phyloP scores from a whole-genome alignment of 305 asterid genomes.

The Fraxinus velutina region DNA sequence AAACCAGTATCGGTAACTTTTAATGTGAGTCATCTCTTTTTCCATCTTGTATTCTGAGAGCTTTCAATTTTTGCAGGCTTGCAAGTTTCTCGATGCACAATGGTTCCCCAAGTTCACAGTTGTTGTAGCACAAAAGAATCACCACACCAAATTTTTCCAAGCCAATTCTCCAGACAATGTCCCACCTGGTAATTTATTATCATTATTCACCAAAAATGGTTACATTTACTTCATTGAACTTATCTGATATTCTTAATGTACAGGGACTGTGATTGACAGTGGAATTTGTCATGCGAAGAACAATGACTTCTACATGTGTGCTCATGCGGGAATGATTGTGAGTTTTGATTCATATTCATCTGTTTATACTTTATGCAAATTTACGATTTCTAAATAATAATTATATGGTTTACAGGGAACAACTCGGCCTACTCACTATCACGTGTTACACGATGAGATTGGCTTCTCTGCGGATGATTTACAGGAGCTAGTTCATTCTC shows the following conservation, averaged over 20 bases:
- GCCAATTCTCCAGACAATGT: constrained; percentile 51
- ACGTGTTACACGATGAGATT: constrained; percentile 58
- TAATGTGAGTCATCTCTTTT: neutral
- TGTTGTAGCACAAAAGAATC: constrained; percentile 70
- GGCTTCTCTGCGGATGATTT: constrained; percentile 61
- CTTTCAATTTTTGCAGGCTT: constrained; percentile 43
- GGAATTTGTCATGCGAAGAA: constrained; percentile 56
- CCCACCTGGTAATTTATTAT: constrained; percentile 50
- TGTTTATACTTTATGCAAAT: neutral
- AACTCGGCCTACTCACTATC: constrained; percentile 69
- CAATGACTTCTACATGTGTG: constrained; percentile 67
- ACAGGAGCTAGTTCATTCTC: constrained; percentile 64
- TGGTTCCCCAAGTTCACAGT: constrained; percentile 61
- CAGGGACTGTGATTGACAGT: constrained; percentile 64
- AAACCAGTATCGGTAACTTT: no score
- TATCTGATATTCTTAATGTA: neutral
- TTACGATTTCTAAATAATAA: neutral
- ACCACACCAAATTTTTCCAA: constrained; percentile 68
- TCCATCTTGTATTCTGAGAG: neutral
- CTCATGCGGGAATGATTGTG: constrained; percentile 76
- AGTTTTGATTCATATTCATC: constrained; percentile 22
- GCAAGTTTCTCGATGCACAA: constrained; percentile 45
- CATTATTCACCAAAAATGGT: neutral
- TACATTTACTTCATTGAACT: neutral
- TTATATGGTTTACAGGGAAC: constrained; percentile 48